Evolutionary conservation across 208 protist species (phyloP), one percentile per base, ranked within the genome.

Genomic region (Wallacemonas sp.): DNA sequence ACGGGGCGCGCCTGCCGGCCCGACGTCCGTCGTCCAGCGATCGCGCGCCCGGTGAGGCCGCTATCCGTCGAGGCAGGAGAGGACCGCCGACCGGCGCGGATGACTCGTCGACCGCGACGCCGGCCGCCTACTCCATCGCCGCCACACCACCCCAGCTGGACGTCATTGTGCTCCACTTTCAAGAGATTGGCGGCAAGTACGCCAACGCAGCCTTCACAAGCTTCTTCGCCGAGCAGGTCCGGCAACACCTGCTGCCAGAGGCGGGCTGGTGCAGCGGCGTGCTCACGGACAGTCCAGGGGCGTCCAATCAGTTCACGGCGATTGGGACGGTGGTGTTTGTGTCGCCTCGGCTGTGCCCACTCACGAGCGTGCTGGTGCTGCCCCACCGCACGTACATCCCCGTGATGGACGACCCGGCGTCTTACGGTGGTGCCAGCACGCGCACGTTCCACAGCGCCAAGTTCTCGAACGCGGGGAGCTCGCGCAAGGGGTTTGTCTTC

Each of bases 81-180:
- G 26, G 8, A 38, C 42, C n/a, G 12, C 20, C 23, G 36, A 41
- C 36, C n/a, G n/a, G n/a, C n/a, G n/a, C n/a, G n/a, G n/a, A n/a
- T n/a, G n/a, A n/a, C n/a, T n/a, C n/a, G 14, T 14, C 36, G 14
- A 7, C 7, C 36, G 36, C 36, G 36, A 41, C 36, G 7, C 29
- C 44, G 41, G 20, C n/a, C 12, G 20, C 57, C 28, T 81, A 81
- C 70, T 66, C 46, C 22, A 2, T 70, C n/a, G 46, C 57, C 11
- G 66, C 61, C 28, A 52, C 49, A 4, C 80, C 82, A 18, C 84
- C 85, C 10, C 65, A 84, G 64, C 31, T 92, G 16, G 89, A 95
- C 61, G 75, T 95, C 1, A 67, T 95, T 46, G 89, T 95, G n/a
- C 29, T 95, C 2, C 89, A 95, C 61, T 76, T 95, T 16, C 89